Base-by-base conservation (phyloP, 148 eudicot genomes). In the Salicornia ramosissima region DNA sequence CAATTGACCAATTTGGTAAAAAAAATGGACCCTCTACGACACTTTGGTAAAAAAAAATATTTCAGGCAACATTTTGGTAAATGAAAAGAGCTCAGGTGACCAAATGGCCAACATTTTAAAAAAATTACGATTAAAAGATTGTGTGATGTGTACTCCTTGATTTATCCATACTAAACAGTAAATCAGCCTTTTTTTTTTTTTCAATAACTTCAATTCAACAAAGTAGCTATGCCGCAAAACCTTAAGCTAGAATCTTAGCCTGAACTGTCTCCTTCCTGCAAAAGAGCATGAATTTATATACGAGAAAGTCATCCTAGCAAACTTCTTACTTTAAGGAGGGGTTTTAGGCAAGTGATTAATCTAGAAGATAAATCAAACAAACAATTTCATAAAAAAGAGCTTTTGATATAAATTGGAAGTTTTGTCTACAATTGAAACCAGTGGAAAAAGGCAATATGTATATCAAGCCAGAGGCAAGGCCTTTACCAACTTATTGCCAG, bases 181-280 rank as follows among this genome's bases (percentile, higher is more conserved):
- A 6, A 19, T 39, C 14, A 25, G 73, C 51, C 25, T n/a, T n/a
- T n/a, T n/a, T 10, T 68, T n/a, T 1, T 19, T 40, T 36, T 28
- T 56, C 13, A 6, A 29, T 43, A 19, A 19, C 53, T 59, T 50
- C 40, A 46, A 52, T 46, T 10, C 43, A 46, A 46, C 65, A 64
- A 46, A 31, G 59, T 43, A 33, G 30, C 51, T 16, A 70, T 56
- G 58, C 28, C 2, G 74, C 42, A 45, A 39, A 42, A 56, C 49
- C 42, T 68, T 14, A 34, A 51, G 64, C 74, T 22, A 26, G 45
- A 22, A 55, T 63, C 63, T 76, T 74, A 70, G 52, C 66, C 70
- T 9, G 71, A 76, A 65, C 65, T 64, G 60, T 66, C 53, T 70
- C 66, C 79, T 53, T 70, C 74, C 79, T 76, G 71, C 57, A 55